These are phyloP conservation scores for Raphanus sativus DNA, from an alignment of 345 rosid species.

Conservation along the genomic window DNA sequence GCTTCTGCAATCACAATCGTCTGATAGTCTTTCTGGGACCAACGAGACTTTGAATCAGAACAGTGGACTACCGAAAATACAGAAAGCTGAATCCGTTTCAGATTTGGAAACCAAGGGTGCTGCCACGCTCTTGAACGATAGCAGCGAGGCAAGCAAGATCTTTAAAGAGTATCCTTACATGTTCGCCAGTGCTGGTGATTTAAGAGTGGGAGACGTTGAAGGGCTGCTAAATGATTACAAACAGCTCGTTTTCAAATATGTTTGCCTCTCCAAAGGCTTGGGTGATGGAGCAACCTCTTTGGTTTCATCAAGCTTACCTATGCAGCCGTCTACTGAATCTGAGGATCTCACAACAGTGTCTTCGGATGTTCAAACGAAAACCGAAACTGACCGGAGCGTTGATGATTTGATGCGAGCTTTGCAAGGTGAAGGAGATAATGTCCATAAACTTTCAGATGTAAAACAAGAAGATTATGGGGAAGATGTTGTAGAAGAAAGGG, in stretches of 20 bases:
- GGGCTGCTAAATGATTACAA: constrained; percentile 71
- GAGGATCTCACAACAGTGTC: constrained; percentile 10
- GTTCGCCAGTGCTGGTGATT: constrained; percentile 70
- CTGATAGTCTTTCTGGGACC: constrained; percentile 46
- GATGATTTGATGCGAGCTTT: constrained; percentile 39
- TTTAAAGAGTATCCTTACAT: constrained; percentile 77
- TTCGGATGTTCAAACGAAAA: constrained; percentile 17
- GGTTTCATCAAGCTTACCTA: constrained; percentile 20
- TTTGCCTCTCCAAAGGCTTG: constrained; percentile 34
- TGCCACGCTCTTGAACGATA: constrained; percentile 64
- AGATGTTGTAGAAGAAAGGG: background rate
- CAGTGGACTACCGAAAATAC: constrained; percentile 40
- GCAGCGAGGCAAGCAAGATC: constrained; percentile 41
- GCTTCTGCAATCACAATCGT: constrained; percentile 35
- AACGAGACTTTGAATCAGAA: constrained; percentile 36
- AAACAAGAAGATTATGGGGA: constrained; percentile 16
- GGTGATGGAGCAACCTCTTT: constrained; percentile 21
- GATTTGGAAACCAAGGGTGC: constrained; percentile 91
- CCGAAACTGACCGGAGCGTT: constrained; percentile 28
- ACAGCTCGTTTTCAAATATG: constrained; percentile 42
- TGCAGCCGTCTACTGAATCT: constrained; percentile 20
- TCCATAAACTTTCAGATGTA: constrained; percentile 21
- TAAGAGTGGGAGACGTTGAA: constrained; percentile 71
- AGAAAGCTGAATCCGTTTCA: constrained; percentile 61
- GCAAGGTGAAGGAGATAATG: constrained; percentile 27